Percentiles rank a stretch among this genome's conserved stretches.
Conservation (phyloP, 192 early-diverging fungal genomes). For the Phlyctochytrium arcticum region DNA sequence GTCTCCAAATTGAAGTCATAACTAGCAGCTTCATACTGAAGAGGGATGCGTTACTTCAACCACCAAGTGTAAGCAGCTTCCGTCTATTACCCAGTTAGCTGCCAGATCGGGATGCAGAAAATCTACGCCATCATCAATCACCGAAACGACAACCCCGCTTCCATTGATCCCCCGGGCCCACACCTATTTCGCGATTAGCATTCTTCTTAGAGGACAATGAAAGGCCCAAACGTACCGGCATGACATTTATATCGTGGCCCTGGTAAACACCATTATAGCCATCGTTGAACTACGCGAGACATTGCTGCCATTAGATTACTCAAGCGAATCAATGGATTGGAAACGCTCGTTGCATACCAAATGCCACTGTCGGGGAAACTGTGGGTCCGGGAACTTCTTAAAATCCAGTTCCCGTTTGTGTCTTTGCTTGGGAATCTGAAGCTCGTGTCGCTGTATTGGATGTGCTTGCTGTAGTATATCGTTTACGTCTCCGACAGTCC, state of each 20-base stretch:
- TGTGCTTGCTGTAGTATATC: constrained; percentile 13
- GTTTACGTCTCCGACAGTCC: constrained; percentile 11
- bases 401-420: constrained; percentile 31
- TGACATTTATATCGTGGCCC: constrained; percentile 89
- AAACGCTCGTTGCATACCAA: constrained; percentile 50
- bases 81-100: constrained; percentile 41
- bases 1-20: constrained; percentile 84
- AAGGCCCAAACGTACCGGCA: constrained; percentile 62
- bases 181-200: constrained; percentile 42
- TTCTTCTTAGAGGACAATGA: too few species aligned
- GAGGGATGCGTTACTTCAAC: background rate
- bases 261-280: constrained; percentile 27
- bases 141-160: constrained; percentile 75
- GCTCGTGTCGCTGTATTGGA: constrained; percentile 22
- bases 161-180: constrained; percentile 90
- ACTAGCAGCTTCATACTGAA: constrained; percentile 60
- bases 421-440: constrained; percentile 34
- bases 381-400: constrained; percentile 51
- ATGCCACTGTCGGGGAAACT: constrained; percentile 73
- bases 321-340: background rate
- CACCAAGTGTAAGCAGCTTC: background rate
- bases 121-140: constrained; percentile 95
- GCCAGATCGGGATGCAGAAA: constrained; percentile 76
- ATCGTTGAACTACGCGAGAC: constrained; percentile 43
- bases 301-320: too few species aligned